Percentiles rank a stretch among this genome's conserved stretches.
Conservation (phyloP, 1,284 basidiomycete species). For the Tausonia pullulans region DNA sequence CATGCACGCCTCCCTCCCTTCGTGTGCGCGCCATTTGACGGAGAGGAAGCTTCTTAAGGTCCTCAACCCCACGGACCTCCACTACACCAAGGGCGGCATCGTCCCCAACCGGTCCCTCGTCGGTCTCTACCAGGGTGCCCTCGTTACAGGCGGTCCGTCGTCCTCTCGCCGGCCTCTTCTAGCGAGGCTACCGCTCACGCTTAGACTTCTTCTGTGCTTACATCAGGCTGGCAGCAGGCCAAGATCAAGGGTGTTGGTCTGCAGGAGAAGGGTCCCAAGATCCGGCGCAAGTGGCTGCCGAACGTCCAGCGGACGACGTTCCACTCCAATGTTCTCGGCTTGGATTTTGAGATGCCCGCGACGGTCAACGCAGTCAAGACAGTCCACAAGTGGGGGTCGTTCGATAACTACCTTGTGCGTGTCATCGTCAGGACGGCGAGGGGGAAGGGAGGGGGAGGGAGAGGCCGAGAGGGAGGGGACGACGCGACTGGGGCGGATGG, state of each 20-base stretch:
- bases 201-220: neutral
- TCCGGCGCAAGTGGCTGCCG: neutral
- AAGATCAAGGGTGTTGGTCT: neutral
- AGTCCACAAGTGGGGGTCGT: slow-evolving; percentile 4
- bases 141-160: neutral
- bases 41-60: neutral
- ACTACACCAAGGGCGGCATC: neutral
- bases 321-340: slow-evolving; percentile 2
- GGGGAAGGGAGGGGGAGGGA: neutral
- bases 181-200: neutral
- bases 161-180: neutral
- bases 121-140: neutral
- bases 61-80: neutral
- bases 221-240: neutral
- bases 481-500: neutral
- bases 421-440: no score
- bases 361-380: neutral
- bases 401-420: slow-evolving; percentile 14
- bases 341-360: slow-evolving; percentile 4
- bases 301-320: neutral
- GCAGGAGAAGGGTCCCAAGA: neutral
- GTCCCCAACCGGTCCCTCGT: neutral
- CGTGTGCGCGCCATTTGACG: neutral
- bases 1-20: neutral
- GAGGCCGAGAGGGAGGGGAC: neutral